Conservation (phyloP, 257 asterid species). For the Solanum medicagineum region DNA sequence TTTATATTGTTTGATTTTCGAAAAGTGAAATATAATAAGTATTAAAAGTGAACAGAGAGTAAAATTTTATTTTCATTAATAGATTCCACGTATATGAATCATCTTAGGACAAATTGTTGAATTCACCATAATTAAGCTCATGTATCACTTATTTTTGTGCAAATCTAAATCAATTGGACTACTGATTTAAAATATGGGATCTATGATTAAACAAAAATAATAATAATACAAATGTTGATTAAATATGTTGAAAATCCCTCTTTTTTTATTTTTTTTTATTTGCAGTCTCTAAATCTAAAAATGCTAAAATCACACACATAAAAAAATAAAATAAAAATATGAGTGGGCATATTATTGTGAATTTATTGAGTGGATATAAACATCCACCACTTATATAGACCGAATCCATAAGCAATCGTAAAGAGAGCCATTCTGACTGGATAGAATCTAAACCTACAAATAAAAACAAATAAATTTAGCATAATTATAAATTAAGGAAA, state of each 20-base stretch:
- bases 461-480: neutral
- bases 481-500: neutral
- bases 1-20: no score
- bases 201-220: neutral
- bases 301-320: neutral
- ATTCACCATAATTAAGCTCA: neutral
- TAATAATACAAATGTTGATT: neutral
- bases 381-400: constrained; percentile 21
- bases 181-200: neutral
- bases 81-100: neutral
- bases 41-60: no score
- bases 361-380: neutral
- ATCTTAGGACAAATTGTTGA: neutral
- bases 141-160: neutral
- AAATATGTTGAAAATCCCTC: neutral
- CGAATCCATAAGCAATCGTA: constrained; percentile 10
- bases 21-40: no score
- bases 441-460: constrained; percentile 38
- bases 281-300: neutral
- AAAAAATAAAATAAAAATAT: neutral
- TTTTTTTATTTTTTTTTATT: neutral
- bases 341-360: neutral
- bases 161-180: neutral
- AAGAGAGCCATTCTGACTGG: constrained; percentile 31
- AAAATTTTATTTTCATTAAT: neutral